Evolutionary conservation across 2,329 filamentous ascomycete species (phyloP), one percentile per base, ranked within the genome.

Genomic region (Pseudogymnoascus verrucosus): DNA sequence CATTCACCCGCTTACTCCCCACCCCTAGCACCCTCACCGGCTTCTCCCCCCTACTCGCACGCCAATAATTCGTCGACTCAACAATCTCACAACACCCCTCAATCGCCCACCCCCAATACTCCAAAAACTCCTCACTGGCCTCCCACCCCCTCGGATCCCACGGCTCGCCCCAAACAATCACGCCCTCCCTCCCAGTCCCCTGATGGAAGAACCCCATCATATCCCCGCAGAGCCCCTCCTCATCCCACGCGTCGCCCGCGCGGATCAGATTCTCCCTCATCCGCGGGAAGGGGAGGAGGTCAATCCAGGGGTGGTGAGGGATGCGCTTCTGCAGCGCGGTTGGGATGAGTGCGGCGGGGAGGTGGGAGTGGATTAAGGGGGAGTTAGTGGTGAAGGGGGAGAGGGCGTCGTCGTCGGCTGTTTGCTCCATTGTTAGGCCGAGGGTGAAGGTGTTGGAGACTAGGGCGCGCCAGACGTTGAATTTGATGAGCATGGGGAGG

Each of bases 381-480:
- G 26, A 19, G 51, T 11, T 34, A 2, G 51, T 34, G 28, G 28
- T 57, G 51, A 57, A 34, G n/a, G 47, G 47, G 26, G 47, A 57
- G 26, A 57, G 26, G 14, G 47, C 47, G 47, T 57, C 26, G n/a
- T 57, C 47, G n/a, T 10, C n/a, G 14, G n/a, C 47, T 31, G 14
- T 16, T 19, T 57, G 47, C 47, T 57, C 47, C n/a, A 57, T 28
- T n/a, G 26, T 16, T 34, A 57, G 26, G 26, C 47, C 68, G 2
- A 77, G 67, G 11, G 73, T 70, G 47, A 65, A 61, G 23, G 73
- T 70, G 62, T 76, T 77, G n/a, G 69, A 68, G 5, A 71, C 63
- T 7, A 74, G 68, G 2, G 73, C 75, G 37, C 75, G 72, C 28
- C 76, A 68, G 21, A 77, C 71, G 54, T 77, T 77, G 68, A 75